Conservation (phyloP, 192 early-diverging fungal species). For the Umbelopsis isabellina region DNA sequence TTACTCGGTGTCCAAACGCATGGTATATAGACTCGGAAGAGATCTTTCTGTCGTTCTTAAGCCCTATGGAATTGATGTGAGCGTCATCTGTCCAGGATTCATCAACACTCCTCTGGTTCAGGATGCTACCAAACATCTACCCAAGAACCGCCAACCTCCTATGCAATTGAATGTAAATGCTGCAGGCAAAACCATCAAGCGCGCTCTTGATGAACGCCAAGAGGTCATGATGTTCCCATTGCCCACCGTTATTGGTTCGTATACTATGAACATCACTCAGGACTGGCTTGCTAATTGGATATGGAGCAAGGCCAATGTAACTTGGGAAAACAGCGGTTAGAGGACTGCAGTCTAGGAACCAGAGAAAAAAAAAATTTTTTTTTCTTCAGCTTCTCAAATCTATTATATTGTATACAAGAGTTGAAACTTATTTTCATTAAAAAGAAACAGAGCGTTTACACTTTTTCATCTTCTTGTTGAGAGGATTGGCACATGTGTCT, state of each 20-base stretch:
- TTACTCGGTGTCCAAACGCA: conserved; percentile 22
- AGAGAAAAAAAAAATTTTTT: too few species aligned
- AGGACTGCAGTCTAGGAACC: too few species aligned
- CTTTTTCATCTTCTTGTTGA: too few species aligned
- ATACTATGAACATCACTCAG: conserved; percentile 18
- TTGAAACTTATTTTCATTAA: too few species aligned
- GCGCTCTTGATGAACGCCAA: conserved; percentile 17
- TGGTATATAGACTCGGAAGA: conserved; percentile 27
- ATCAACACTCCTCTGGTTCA: conserved; percentile 11
- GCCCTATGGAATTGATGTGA: conserved; percentile 16
- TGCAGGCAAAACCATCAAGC: conserved; percentile 12
- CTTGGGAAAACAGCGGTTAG: conserved; percentile 16
- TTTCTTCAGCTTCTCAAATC: too few species aligned
- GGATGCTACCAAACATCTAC: conserved; percentile 3
- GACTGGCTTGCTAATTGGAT: conserved; percentile 23
- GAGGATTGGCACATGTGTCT: too few species aligned
- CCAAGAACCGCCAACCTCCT: not conserved
- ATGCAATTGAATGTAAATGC: not conserved
- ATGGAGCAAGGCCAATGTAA: not conserved
- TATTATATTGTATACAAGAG: too few species aligned
- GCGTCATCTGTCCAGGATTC: conserved; percentile 24
- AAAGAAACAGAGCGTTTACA: too few species aligned
- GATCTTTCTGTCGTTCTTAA: conserved; percentile 18
- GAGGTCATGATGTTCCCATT: conserved; percentile 27
- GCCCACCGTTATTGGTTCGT: conserved; percentile 1